Base-by-base conservation (phyloP, 305 asterid species). In the Rubia peregrina region DNA sequence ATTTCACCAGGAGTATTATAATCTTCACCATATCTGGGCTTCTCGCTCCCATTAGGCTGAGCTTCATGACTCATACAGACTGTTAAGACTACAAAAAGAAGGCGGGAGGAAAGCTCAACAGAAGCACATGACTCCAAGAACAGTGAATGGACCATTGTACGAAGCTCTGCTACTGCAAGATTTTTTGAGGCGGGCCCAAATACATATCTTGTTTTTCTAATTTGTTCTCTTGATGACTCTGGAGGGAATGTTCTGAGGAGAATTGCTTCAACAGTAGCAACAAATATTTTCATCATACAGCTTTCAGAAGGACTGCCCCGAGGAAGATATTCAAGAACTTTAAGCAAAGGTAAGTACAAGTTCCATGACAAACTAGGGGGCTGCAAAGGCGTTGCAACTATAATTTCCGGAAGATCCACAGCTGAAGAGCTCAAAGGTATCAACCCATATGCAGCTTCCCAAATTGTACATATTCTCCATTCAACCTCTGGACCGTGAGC, bases 391-490 rank as follows among this genome's bases (percentile, higher is more conserved):
- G 98, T 87, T 56, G 98, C 97, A 21, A 94, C 97, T 65, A 94
- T 70, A 68, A 91, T 89, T 81, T 94, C 99, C 49, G 99, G 99
- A 80, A 94, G 98, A 79, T 94, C 99, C 56, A 94, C 94, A 42
- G 86, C 94, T 22, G 97, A 91, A 70, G 99, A 94, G 75, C 95
- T 88, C 82, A 94, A 77, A 61, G 99, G 99, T 84, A 94, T 90
- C 81, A 94, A 80, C 64, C 99, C 99, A 79, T 94, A 94, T 59
- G 99, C 99, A 75, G 97, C 99, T 90, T 94, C 99, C 99, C 99
- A 94, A 72, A 94, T 84, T 67, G 99, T 94, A 79, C 99, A 91
- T 82, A 94, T 91, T 79, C 99, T 87, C 99, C 99, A 94, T 79
- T 94, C 98, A 59, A 91, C 98, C 88, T 94, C 99, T 19, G 96